Evolutionary conservation across 2,329 filamentous ascomycete genomes (phyloP), one percentile per base, ranked within the genome.

Genomic region (Fusarium sp.): DNA sequence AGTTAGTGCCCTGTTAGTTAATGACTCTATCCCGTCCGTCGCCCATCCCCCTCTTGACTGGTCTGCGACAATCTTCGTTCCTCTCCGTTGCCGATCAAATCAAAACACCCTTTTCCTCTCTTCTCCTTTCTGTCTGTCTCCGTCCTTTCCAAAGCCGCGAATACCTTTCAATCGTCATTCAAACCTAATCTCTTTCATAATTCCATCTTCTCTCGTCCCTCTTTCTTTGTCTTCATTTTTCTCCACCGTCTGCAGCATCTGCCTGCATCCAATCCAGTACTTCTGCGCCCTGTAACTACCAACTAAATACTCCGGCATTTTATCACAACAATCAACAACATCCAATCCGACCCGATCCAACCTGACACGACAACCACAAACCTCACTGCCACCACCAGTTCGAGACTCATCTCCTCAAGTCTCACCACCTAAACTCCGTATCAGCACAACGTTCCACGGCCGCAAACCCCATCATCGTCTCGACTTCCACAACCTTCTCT

Each of bases 41-140:
- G 29, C 29, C 29, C 33, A 35, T 35, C 31, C 41, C 38, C 61
- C 61, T 54, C 60, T 60, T 63, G 21, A 52, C 60, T 46, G 18
- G 44, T 58, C 66, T 73, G 70, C 45, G 69, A 74, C 72, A 69
- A 72, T 60, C 52, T 54, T 58, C 57, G 61, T 72, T 66, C 58
- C 70, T 52, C 49, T 52, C 56, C 58, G 41, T 72, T 72, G 60
- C 68, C 59, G 70, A 73, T 73, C 70, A 57, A 75, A 73, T 73
- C 70, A 61, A 75, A 63, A 69, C 56, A 63, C 48, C 42, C 58
- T 59, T 60, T 65, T 46, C 31, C 62, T 48, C 56, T 51, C 58
- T 23, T 62, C 54, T 39, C 27, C 56, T 42, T 66, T 60, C 49
- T 49, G 54, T 59, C 49, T 46, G 57, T 49, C 56, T 27, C 35